phyloP scores from a whole-genome alignment of 805 yeast genomes.

The Starmerella potacharoeniae region DNA sequence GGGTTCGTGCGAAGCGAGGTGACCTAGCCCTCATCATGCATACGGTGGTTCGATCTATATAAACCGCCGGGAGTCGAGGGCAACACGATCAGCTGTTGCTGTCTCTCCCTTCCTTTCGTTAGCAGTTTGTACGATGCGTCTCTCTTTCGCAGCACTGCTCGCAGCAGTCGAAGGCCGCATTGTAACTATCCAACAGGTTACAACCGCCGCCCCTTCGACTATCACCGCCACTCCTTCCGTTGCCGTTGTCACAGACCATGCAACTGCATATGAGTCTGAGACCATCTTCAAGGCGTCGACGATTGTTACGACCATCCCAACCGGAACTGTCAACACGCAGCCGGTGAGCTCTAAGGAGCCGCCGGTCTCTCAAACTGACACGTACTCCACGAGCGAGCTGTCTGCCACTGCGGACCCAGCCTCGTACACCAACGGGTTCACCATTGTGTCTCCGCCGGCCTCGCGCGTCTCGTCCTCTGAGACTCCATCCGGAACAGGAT shows the following conservation, averaged over 20 bases:
- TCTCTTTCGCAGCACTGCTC: conserved; percentile 5
- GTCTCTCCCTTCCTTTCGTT: neutral
- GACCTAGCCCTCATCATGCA: neutral
- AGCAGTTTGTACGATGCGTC: neutral
- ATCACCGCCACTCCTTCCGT: conserved; percentile 7
- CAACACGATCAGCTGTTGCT: neutral
- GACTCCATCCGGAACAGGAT: neutral
- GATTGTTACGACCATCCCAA: conserved; percentile 27
- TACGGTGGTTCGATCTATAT: conserved; percentile 1
- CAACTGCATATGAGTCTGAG: conserved; percentile 17
- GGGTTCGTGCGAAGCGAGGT: neutral
- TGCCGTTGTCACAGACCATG: conserved; percentile 18
- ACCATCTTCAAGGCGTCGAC: conserved; percentile 27
- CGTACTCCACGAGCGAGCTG: conserved; percentile 26
- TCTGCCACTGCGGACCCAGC: conserved; percentile 27
- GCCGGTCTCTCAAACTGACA: conserved; percentile 28
- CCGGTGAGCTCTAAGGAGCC: conserved; percentile 25
- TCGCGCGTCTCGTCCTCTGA: neutral
- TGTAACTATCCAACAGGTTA: conserved; percentile 18
- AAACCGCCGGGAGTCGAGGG: neutral
- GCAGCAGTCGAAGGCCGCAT: conserved; percentile 13
- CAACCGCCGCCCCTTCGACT: conserved; percentile 18
- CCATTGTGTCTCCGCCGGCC: conserved; percentile 6
- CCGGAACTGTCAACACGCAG: conserved; percentile 26
- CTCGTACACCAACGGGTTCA: conserved; percentile 23